Base-by-base conservation (phyloP, 2,329 filamentous ascomycete species). In the Periconia sp. region DNA sequence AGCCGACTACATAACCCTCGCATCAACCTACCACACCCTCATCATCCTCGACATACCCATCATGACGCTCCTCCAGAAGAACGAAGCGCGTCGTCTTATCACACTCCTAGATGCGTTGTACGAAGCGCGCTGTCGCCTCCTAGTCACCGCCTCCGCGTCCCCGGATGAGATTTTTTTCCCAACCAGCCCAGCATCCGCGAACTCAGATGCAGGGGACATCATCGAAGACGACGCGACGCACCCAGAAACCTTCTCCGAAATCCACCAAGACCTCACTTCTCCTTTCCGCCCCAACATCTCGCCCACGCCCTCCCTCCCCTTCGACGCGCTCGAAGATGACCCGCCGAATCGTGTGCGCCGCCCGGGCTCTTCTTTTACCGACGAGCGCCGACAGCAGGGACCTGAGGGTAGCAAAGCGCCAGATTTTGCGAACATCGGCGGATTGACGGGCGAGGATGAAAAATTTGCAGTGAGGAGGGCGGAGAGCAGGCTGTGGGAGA, bases 121-220 rank as follows among this genome's bases (percentile, higher is more conserved):
- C 68, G 88, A 92, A 72, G 85, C 87, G n/a, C 80, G 85, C 6
- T 92, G 88, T 67, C 89, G 89, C 55, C 78, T 92, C 8, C 69
- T 89, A 30, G 77, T 92, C 38, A 78, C 82, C 15, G 88, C 88
- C 2, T 78, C 78, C 28, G 82, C 80, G 2, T 82, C 81, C 0
- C 88, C 88, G 0, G 89, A 92, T 52, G 78, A 84, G 19, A 75
- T 92, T 5, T 92, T 92, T 77, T 92, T 94, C 65, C 88, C 88
- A 0, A 40, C 51, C 61, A 48, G 42, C 37, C 50, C 21, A 16
- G 46, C 29, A 37, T 44, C 54, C 26, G 25, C 38, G 10, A 54
- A 48, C 9, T 40, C 36, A 19, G 15, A 34, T 9, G 35, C 21
- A 10, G 40, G 50, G 25, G 32, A 24, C 15, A 19, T 36, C 4